Evolutionary conservation across 768 basidiomycete species (phyloP).

Genomic region (Psilocybe cubensis): DNA sequence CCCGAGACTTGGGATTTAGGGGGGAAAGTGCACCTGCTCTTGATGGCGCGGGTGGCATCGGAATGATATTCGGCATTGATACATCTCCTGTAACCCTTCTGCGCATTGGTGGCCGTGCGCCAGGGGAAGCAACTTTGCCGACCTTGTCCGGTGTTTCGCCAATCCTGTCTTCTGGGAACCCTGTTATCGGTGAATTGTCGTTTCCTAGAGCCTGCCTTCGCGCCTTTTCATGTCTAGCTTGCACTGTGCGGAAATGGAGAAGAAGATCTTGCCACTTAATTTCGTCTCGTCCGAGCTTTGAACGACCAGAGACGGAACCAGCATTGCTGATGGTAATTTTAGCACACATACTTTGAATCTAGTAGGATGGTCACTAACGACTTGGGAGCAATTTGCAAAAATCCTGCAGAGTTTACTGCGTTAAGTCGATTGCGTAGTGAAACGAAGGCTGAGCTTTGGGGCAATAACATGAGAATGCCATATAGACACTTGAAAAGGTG

Average conservation of each 20-base stretch:
- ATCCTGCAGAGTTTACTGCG: constrained; percentile 94
- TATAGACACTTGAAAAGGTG: constrained; percentile 98
- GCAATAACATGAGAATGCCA: constrained; percentile 94
- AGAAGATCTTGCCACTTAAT: constrained; percentile 98
- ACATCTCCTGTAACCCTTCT: constrained; percentile 66
- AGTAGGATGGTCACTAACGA: constrained; percentile 49
- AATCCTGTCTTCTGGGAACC: constrained; percentile 47
- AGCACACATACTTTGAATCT: background rate
- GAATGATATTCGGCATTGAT: constrained; percentile 27
- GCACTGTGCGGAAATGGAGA: constrained; percentile 88
- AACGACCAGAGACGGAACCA: constrained; percentile 56
- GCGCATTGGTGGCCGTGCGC: constrained; percentile 52
- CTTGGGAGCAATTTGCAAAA: constrained; percentile 88
- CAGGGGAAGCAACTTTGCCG: constrained; percentile 20
- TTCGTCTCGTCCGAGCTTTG: constrained; percentile 82
- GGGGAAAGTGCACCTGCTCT: constrained; percentile 64
- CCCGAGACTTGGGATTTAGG: constrained; percentile 70
- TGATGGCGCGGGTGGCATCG: constrained; percentile 30
- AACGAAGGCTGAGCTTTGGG: constrained; percentile 95
- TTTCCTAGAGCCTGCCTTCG: constrained; percentile 76
- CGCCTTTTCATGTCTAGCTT: constrained; percentile 90
- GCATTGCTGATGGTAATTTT: constrained; percentile 22
- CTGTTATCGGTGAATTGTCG: constrained; percentile 57
- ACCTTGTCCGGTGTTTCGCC: constrained; percentile 29
- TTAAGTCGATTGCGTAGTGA: constrained; percentile 93